These are phyloP conservation scores for Rhodotorula glutinis DNA, from an alignment of 1,284 basidiomycete genomes.

Conservation along the genomic window DNA sequence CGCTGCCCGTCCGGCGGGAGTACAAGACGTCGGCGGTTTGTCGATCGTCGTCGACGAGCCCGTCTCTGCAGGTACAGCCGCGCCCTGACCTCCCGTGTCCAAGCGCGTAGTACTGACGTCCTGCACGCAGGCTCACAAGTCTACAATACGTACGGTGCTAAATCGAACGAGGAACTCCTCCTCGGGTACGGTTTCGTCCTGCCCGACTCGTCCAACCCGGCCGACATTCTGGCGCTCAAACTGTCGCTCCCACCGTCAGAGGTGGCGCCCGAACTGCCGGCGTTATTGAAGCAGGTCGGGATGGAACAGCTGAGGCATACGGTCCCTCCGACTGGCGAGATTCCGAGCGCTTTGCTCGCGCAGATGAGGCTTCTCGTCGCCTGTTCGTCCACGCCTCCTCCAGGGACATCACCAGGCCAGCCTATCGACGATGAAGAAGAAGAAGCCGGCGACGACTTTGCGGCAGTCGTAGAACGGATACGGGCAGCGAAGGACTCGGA, in stretches of 20 bases:
- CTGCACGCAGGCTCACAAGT: conserved; percentile 57
- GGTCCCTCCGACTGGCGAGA: conserved; percentile 17
- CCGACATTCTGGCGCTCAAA: conserved; percentile 76
- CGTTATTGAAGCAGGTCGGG: conserved; percentile 4
- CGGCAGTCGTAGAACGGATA: neutral
- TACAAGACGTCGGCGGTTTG: conserved; percentile 5
- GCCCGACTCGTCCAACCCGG: conserved; percentile 58
- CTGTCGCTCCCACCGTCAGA: conserved; percentile 51
- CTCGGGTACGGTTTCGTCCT: conserved; percentile 83
- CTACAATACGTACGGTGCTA: conserved; percentile 84
- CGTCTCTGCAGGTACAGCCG: conserved; percentile 22
- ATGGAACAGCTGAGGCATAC: conserved; percentile 21
- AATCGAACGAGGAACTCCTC: conserved; percentile 80
- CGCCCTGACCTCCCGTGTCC: conserved; percentile 9
- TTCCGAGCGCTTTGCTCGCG: conserved; percentile 38
- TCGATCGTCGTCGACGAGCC: conserved; percentile 38
- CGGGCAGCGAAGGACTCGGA: neutral
- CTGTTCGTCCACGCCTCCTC: neutral
- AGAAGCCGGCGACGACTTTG: neutral
- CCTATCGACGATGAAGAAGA: neutral
- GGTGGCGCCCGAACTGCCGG: conserved; percentile 39
- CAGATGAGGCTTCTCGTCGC: conserved; percentile 40
- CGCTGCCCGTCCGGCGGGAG: too few relatives aligned
- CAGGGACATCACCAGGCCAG: neutral
- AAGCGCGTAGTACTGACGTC: conserved; percentile 1